phyloP scores from a whole-genome alignment of 2,329 filamentous ascomycete genomes.

The Cordyceps fumosorosea region DNA sequence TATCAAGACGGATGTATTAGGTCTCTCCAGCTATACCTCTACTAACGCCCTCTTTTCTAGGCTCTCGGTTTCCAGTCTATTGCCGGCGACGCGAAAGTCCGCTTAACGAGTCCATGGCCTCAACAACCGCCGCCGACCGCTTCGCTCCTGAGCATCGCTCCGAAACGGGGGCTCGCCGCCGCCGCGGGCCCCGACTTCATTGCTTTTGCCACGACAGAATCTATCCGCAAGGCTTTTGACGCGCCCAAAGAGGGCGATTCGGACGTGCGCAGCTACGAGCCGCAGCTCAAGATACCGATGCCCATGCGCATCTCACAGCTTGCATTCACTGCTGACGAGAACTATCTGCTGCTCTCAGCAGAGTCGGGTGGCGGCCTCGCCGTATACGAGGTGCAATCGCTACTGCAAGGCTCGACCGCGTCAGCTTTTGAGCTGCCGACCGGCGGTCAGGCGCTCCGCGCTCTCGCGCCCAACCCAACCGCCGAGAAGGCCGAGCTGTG shows the following conservation, averaged over 20 bases:
- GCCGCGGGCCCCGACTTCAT: slow-evolving; percentile 80
- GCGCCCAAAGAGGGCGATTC: slow-evolving; percentile 51
- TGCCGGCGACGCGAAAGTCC: slow-evolving; percentile 74
- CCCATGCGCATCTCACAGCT: slow-evolving; percentile 78
- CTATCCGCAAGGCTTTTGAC: slow-evolving; percentile 69
- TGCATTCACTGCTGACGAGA: slow-evolving; percentile 84
- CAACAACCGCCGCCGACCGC: slow-evolving; percentile 67
- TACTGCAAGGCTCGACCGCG: slow-evolving; percentile 60
- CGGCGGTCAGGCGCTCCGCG: slow-evolving; percentile 65
- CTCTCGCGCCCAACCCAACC: slow-evolving; percentile 74
- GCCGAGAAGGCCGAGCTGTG: slow-evolving; percentile 66
- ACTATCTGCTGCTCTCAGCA: slow-evolving; percentile 73
- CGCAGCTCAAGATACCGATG: slow-evolving; percentile 66
- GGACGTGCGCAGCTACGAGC: slow-evolving; percentile 63
- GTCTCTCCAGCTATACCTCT: background rate
- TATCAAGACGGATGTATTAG: too few species aligned
- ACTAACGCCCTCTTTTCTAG: slow-evolving; percentile 30
- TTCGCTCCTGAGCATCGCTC: slow-evolving; percentile 78
- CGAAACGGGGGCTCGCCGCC: slow-evolving; percentile 72
- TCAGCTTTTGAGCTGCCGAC: slow-evolving; percentile 71
- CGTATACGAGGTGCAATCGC: slow-evolving; percentile 68
- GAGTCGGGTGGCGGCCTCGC: slow-evolving; percentile 75
- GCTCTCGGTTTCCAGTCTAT: slow-evolving; percentile 75
- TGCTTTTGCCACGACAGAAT: slow-evolving; percentile 68
- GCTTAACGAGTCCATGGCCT: slow-evolving; percentile 73